Evolutionary conservation across 192 early-diverging fungal species (phyloP).

Genomic region (Podila minutissima): DNA sequence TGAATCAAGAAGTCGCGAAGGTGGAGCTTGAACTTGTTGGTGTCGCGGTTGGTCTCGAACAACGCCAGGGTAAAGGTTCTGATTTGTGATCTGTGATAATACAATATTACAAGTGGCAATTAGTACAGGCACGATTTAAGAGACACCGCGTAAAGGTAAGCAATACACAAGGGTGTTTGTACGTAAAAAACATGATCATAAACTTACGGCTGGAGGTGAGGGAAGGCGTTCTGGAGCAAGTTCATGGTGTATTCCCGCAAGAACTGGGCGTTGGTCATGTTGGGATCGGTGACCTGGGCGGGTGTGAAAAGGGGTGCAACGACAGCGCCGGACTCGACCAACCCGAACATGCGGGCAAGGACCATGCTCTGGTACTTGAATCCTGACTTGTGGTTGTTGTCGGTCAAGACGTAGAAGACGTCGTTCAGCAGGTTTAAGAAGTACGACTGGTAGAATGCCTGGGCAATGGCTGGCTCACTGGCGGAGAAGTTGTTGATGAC

Average conservation of each 20-base stretch:
- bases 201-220: slow-evolving; percentile 85
- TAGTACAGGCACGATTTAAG: not conserved
- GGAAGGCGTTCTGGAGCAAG: slow-evolving; percentile 88
- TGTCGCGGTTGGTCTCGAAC: slow-evolving; percentile 85
- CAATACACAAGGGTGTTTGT: not conserved
- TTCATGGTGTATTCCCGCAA: slow-evolving; percentile 86
- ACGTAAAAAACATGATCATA: not conserved
- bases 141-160: slow-evolving; percentile 1
- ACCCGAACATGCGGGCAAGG: slow-evolving; percentile 88
- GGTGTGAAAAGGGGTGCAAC: slow-evolving; percentile 90
- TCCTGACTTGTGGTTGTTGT: slow-evolving; percentile 97
- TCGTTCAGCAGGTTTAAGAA: slow-evolving; percentile 93
- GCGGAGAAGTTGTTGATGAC: slow-evolving; percentile 87
- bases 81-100: slow-evolving; percentile 74
- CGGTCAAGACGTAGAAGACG: slow-evolving; percentile 96
- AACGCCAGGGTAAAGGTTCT: slow-evolving; percentile 87
- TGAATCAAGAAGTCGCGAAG: slow-evolving; percentile 97
- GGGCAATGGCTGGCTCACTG: slow-evolving; percentile 78
- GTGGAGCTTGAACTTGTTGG: slow-evolving; percentile 89
- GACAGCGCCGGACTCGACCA: slow-evolving; percentile 85
- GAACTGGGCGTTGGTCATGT: slow-evolving; percentile 83
- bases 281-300: slow-evolving; percentile 73
- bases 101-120: not conserved
- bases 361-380: slow-evolving; percentile 94
- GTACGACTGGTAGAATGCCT: slow-evolving; percentile 92